Base-by-base conservation (phyloP, 129 eudicot genomes). In the Chrysanthemum makinoi region DNA sequence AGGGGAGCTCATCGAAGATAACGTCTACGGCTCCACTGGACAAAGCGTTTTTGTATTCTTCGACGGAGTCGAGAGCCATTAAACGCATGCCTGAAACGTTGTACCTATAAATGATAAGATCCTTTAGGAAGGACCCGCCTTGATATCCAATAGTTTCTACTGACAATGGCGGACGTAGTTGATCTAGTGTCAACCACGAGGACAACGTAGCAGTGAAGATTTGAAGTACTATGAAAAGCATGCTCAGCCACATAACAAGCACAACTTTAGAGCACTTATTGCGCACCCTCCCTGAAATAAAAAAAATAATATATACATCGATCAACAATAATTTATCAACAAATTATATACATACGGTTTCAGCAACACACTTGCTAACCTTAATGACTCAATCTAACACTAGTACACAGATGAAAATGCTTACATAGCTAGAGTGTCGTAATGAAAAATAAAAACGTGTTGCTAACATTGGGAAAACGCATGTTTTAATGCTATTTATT, bases 121-220 rank as follows among this genome's bases (percentile, higher is more conserved):
- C 75, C 6, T 58, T 72, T 22, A 72, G 22, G n/a, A 44, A 72
- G 28, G 75, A 72, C 24, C 67, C 75, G 2, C 14, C 58, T 15
- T 24, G 67, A 59, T 58, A 72, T 28, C 75, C 75, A 58, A 62
- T 58, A 57, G 46, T 58, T 58, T 72, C 75, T 14, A 12, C 24
- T 58, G 66, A 66, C 47, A 58, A 60, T 58, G 19, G 59, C 26
- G 75, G 75, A 46, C 67, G 75, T 15, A 72, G 33, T 24, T 72
- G 75, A 58, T 72, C 67, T 20, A 72, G 57, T 61, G 75, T 72
- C 58, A 72, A 59, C 75, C 75, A 72, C 6, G 75, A 58, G 57
- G 67, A 72, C 58, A 72, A 72, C 8, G 67, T 72, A 20, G 75
- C 75, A 43, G 75, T 72, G 47, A 72, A 72, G 24, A 72, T 72